Conservation (phyloP, 768 basidiomycete species). For the Tricholoma furcatifolium region DNA sequence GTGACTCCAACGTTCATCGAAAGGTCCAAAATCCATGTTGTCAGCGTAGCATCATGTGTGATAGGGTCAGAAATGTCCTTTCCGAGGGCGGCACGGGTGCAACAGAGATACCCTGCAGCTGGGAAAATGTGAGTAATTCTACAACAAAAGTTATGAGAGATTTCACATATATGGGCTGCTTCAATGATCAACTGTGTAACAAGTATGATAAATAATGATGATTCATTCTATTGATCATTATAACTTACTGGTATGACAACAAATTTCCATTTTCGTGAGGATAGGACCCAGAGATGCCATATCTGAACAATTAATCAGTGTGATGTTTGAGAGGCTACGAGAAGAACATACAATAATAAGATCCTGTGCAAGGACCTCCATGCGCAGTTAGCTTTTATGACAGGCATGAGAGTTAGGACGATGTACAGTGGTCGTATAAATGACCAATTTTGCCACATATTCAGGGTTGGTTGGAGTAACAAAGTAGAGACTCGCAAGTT, state of each 20-base stretch:
- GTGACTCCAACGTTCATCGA: background rate
- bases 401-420: background rate
- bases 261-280: background rate
- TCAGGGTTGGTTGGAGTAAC: background rate
- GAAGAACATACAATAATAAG: background rate
- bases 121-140: background rate
- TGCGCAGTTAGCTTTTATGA: background rate
- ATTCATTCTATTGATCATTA: no score
- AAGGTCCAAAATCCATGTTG: background rate
- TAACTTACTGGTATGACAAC: background rate
- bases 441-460: background rate
- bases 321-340: background rate
- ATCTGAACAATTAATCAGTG: background rate
- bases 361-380: background rate
- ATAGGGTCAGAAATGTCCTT: background rate
- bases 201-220: background rate
- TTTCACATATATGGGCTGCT: background rate
- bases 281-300: background rate
- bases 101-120: background rate
- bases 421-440: background rate
- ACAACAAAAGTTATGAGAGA: background rate
- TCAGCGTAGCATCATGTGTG: background rate
- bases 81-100: background rate
- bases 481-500: background rate
- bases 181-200: background rate